Evolutionary conservation across 2,329 filamentous ascomycete species (phyloP).

Genomic region (Stemphylium vesicarium): DNA sequence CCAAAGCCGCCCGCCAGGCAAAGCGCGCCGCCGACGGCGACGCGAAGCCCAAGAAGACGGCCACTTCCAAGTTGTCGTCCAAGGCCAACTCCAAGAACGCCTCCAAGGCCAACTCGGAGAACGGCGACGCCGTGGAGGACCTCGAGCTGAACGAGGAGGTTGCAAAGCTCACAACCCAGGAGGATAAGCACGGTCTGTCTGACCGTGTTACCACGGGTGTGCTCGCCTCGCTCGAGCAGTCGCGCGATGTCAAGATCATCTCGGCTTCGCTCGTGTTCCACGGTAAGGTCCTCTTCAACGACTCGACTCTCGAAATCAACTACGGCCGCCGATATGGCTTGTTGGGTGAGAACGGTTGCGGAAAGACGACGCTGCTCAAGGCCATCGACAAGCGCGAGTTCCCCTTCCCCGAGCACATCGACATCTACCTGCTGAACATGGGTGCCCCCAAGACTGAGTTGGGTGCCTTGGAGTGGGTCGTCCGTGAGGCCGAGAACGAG

Average conservation of each 20-base stretch:
- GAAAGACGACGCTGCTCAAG: slow-evolving; percentile 97
- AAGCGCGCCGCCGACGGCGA: slow-evolving; percentile 65
- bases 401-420: slow-evolving; percentile 93
- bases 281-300: slow-evolving; percentile 92
- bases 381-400: slow-evolving; percentile 92
- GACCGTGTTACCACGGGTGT: slow-evolving; percentile 99
- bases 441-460: slow-evolving; percentile 88
- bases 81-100: slow-evolving; percentile 68
- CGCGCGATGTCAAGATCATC: slow-evolving; percentile 96
- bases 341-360: slow-evolving; percentile 97
- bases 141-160: slow-evolving; percentile 74
- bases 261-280: slow-evolving; percentile 95
- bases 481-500: slow-evolving; percentile 91
- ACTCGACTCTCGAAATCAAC: slow-evolving; percentile 90
- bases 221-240: slow-evolving; percentile 79
- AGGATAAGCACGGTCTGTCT: slow-evolving; percentile 95
- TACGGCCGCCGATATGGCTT: slow-evolving; percentile 93
- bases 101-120: slow-evolving; percentile 69
- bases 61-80: slow-evolving; percentile 73
- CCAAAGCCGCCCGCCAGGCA: slow-evolving; percentile 71
- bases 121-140: slow-evolving; percentile 74
- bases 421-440: slow-evolving; percentile 98
- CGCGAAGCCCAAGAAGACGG: slow-evolving; percentile 77
- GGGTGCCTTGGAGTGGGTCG: slow-evolving; percentile 96
- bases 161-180: slow-evolving; percentile 86